Percentiles rank a stretch among this genome's conserved stretches.
Conservation (phyloP, 371 early-diverging fungal genomes). For the Mortierella sp. region DNA sequence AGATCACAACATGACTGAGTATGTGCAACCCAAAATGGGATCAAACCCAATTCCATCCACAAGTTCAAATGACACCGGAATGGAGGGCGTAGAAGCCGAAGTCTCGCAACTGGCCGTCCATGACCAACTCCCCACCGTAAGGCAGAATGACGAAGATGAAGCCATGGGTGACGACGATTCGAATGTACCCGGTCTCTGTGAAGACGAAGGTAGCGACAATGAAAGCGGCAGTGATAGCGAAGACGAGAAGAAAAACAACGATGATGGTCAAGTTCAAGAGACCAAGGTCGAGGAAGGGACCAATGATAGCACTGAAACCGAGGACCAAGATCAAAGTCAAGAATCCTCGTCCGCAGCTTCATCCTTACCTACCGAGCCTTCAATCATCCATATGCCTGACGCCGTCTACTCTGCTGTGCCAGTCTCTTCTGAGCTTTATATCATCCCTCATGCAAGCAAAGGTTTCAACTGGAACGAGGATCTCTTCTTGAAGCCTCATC, state of each 20-base stretch:
- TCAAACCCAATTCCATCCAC: background rate
- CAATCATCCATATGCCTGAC: slow-evolving; percentile 31
- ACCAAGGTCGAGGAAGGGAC: background rate
- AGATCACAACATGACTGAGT: slow-evolving; percentile 1
- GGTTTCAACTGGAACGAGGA: slow-evolving; percentile 56
- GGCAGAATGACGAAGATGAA: background rate
- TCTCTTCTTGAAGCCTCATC: slow-evolving; percentile 47
- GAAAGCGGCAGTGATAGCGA: slow-evolving; percentile 3
- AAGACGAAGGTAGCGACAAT: slow-evolving; percentile 8
- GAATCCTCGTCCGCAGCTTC: slow-evolving; percentile 21
- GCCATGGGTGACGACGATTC: slow-evolving; percentile 13
- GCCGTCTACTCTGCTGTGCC: slow-evolving; percentile 47
- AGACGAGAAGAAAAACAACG: slow-evolving; percentile 8
- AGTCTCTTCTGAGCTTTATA: slow-evolving; percentile 40
- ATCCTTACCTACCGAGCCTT: slow-evolving; percentile 28
- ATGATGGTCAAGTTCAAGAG: background rate
- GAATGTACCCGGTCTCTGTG: slow-evolving; percentile 11
- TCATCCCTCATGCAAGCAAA: slow-evolving; percentile 48
- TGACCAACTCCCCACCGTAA: background rate
- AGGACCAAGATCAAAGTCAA: slow-evolving; percentile 1
- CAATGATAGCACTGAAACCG: background rate
- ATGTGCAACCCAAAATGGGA: background rate
- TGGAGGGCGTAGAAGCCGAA: slow-evolving; percentile 27
- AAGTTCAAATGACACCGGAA: slow-evolving; percentile 1
- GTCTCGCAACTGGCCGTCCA: slow-evolving; percentile 11